Conservation (phyloP, 352 stramenopile genomes). For the Plasmopara muralis region DNA sequence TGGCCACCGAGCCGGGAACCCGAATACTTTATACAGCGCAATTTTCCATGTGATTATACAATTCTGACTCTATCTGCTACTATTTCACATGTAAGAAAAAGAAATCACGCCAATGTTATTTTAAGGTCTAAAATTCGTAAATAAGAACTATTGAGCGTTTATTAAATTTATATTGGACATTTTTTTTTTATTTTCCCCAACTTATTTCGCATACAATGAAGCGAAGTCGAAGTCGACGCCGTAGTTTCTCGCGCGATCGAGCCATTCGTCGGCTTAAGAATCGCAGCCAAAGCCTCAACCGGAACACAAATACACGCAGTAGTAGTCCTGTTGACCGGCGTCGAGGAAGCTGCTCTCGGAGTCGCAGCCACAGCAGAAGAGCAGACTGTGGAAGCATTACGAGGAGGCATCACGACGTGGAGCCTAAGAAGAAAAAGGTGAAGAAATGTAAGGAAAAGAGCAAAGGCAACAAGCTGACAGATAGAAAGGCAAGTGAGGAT, state of each 20-base stretch:
- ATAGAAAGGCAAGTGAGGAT: constrained; percentile 1
- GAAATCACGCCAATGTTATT: too few species aligned
- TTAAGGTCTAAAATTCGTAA: too few species aligned
- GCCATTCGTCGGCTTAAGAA: constrained; percentile 3
- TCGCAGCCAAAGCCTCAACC: constrained; percentile 13
- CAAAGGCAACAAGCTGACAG: constrained; percentile 19
- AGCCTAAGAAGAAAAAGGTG: constrained; percentile 24
- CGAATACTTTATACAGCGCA: too few species aligned
- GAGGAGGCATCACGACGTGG: not conserved
- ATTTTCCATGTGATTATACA: too few species aligned
- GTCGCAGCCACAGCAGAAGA: constrained; percentile 4
- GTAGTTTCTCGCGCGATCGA: constrained; percentile 10
- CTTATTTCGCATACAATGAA: constrained; percentile 5
- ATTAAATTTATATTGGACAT: not conserved
- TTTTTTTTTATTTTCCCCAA: not conserved
- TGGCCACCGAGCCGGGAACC: too few species aligned
- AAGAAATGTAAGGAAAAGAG: constrained; percentile 29
- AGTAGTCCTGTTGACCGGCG: constrained; percentile 8
- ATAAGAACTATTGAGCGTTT: too few species aligned
- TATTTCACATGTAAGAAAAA: too few species aligned
- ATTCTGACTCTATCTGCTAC: too few species aligned
- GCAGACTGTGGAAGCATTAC: constrained; percentile 2
- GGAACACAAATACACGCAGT: constrained; percentile 1
- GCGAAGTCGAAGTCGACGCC: constrained; percentile 16
- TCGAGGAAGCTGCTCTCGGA: constrained; percentile 6